phyloP scores from a whole-genome alignment of 345 rosid species.

The Murraya koenigii region DNA sequence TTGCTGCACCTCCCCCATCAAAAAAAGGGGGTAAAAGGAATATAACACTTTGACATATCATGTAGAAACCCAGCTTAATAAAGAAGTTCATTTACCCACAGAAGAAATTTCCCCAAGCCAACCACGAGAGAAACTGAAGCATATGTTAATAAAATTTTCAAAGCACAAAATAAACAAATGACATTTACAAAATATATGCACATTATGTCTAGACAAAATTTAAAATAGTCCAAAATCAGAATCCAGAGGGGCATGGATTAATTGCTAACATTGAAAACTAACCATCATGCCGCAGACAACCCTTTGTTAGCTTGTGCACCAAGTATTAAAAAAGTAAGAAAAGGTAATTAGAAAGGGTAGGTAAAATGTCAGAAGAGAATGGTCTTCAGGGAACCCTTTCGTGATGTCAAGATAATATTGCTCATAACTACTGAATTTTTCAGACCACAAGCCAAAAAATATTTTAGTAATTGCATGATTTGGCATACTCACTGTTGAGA shows the following conservation, averaged over 20 bases:
- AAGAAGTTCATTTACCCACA: background rate
- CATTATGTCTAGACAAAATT: background rate
- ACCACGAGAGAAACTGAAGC: background rate
- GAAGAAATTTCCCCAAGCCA: background rate
- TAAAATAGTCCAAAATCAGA: background rate
- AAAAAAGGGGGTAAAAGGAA: background rate
- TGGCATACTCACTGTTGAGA: constrained; percentile 71
- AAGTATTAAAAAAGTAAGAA: background rate
- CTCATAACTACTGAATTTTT: constrained; percentile 1
- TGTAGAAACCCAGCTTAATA: background rate
- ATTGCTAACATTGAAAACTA: background rate
- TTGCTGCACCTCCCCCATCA: background rate
- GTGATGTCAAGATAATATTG: background rate
- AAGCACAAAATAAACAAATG: background rate
- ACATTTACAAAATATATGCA: background rate
- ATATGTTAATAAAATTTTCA: background rate
- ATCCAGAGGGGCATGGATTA: background rate
- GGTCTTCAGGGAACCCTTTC: background rate
- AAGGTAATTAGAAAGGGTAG: background rate
- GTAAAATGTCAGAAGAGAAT: background rate
- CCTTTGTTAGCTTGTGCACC: background rate
- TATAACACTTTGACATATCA: background rate
- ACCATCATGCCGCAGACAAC: background rate
- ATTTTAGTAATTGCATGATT: background rate
- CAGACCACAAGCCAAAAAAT: background rate